Base-by-base conservation (phyloP, 2,329 filamentous ascomycete genomes). In the Cordyceps javanica region DNA sequence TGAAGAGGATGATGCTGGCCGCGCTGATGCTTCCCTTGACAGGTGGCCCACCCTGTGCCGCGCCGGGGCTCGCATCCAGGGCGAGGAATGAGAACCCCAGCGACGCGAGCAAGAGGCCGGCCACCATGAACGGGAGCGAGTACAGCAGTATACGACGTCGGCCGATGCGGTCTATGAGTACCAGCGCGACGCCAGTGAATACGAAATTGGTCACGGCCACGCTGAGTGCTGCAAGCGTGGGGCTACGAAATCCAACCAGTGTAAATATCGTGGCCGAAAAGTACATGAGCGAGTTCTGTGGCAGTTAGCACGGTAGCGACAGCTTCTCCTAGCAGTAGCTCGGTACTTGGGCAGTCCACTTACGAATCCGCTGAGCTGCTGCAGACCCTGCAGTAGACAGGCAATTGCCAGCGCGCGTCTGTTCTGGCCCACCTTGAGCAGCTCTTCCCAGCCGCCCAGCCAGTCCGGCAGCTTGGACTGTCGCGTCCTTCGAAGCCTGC, bases 321-420 rank as follows among this genome's bases (percentile, higher is more conserved):
- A n/a, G 21, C 14, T 19, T 36, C 16, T 30, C 26, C 10, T n/a
- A n/a, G n/a, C n/a, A n/a, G n/a, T n/a, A 32, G n/a, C 13, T 5
- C 8, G 6, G 3, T 2, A 14, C n/a, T n/a, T n/a, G n/a, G n/a
- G n/a, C n/a, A n/a, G 3, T n/a, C 32, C 28, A 77, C 82, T 71
- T 72, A 86, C 83, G 71, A 94, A 94, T 1, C 90, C 91, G 66
- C 89, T 94, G 1, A 96, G 79, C 70, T 97, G 93, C 72, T 97
- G 93, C 7, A 95, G 75, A 0, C 86, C 90, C 67, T 97, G 92
- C 2, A 97, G 78, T 62, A 94, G 81, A 72, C 91, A 95, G 1
- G 92, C 91, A 68, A 97, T 94, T 0, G 82, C 82, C 67, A 97
- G 72, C 0, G 93, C 92, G 60, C 91, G 82, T 53, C 87, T 77